These are phyloP conservation scores for Murraya koenigii DNA, from an alignment of 345 rosid genomes.

Conservation along the genomic window DNA sequence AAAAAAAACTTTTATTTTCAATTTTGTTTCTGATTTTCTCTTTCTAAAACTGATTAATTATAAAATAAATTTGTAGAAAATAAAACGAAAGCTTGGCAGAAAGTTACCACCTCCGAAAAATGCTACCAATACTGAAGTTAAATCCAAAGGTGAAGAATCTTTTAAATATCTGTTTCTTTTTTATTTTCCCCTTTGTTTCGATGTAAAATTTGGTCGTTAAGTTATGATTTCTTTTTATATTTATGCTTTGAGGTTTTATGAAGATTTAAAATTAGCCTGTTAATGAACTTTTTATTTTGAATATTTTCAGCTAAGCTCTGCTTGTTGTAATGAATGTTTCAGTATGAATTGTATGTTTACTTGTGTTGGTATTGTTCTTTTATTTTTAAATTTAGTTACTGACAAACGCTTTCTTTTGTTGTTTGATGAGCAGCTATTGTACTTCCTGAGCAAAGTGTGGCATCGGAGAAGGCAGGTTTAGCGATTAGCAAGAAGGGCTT, in stretches of 20 bases:
- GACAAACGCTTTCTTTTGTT: neutral
- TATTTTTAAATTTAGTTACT: neutral
- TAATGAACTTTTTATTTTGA: neutral
- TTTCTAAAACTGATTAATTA: neutral
- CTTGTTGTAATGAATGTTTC: neutral
- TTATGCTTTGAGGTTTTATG: neutral
- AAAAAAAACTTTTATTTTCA: neutral
- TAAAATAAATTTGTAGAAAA: conserved; percentile 51
- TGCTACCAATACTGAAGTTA: conserved; percentile 82
- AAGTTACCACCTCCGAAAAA: conserved; percentile 87
- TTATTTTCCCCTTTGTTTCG: neutral
- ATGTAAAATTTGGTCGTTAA: neutral
- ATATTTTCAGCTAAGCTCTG: neutral
- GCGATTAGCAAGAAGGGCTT: conserved; percentile 92
- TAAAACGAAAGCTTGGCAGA: conserved; percentile 83
- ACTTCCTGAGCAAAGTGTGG: conserved; percentile 92
- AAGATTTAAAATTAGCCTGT: neutral
- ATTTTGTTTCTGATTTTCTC: neutral
- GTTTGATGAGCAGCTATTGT: conserved; percentile 57
- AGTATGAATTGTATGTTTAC: neutral
- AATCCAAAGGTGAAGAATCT: conserved; percentile 60
- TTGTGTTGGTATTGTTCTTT: neutral
- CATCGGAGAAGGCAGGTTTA: conserved; percentile 65
- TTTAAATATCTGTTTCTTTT: neutral
- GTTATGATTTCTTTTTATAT: neutral